Base-by-base conservation (phyloP, 75 land plant species). In the Ceratopteris richardii region DNA sequence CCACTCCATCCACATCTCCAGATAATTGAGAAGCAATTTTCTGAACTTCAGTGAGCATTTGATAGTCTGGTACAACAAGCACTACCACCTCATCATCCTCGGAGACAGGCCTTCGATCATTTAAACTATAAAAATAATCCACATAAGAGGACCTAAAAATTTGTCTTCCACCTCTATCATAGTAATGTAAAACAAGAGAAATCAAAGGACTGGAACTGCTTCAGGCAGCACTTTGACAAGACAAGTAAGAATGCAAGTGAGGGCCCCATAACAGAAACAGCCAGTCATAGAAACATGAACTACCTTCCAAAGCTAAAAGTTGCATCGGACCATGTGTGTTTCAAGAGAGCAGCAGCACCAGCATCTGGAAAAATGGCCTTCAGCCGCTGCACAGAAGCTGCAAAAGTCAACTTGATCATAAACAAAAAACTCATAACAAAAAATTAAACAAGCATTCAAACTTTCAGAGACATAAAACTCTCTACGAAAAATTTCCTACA, bases 311-410 rank as follows among this genome's bases (percentile, higher is more conserved):
- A 89, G 20, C 77, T 66, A 62, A 89, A 88, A 24, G 62, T 61
- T 42, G 89, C 90, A 81, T 81, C 95, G 47, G 74, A 67, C 98
- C 98, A 93, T 48, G 65, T 82, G 64, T 85, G 75, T 66, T 93
- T 78, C 41, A 93, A 65, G 41, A 79, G 75, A 66, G 98, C 98
- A 62, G 96, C 87, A 46, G 89, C 87, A 29, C 98, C 98, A 72
- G 94, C 86, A 79, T 93, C 98, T 44, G 98, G 90, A 75, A 89
- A 93, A 28, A 93, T 70, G 41, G 98, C 98, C 75, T 80, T 93
- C 17, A 93, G 55, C 58, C 64, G 82, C 98, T 93, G 66, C 37
- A 59, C 64, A 72, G 20, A 44, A 51, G 71, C 51, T 63, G 69
- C 69, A 63, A 51, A 68, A 54, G 65, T 53, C 66, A 48, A 61